Conservation (phyloP, 2,329 filamentous ascomycete genomes). For the Colletotrichum tropicicola region DNA sequence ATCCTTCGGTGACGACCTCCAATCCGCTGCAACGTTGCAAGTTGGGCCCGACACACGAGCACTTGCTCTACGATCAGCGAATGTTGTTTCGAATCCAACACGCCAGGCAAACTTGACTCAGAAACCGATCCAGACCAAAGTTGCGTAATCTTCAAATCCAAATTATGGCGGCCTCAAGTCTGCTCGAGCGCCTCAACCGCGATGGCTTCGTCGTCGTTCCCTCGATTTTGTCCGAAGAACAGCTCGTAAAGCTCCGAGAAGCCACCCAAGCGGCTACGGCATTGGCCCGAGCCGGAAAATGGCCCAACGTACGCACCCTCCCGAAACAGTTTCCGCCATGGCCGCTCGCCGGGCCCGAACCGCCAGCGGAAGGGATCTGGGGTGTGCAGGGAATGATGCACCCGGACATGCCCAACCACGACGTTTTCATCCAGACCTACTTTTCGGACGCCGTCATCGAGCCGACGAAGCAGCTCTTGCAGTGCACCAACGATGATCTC, state of each 20-base stretch:
- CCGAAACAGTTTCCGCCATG: conserved; percentile 94
- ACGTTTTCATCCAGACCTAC: conserved; percentile 73
- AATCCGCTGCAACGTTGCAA: conserved; percentile 22
- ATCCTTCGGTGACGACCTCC: neutral
- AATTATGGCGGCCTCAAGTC: conserved; percentile 28
- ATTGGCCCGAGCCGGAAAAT: conserved; percentile 73
- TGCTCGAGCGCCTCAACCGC: conserved; percentile 65
- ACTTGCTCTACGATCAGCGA: neutral
- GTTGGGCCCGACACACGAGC: neutral
- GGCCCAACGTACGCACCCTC: conserved; percentile 84
- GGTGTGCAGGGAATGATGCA: conserved; percentile 88
- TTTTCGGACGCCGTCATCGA: conserved; percentile 73
- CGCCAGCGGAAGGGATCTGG: conserved; percentile 76
- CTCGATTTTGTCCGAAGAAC: conserved; percentile 64
- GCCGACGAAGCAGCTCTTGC: conserved; percentile 72
- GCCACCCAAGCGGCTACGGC: conserved; percentile 66
- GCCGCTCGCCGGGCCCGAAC: conserved; percentile 56
- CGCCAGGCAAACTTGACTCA: no score
- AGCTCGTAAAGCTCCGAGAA: conserved; percentile 67
- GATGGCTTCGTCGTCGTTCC: conserved; percentile 83
- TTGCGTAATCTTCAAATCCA: neutral
- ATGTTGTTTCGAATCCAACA: neutral
- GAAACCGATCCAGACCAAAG: no score
- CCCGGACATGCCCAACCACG: conserved; percentile 70
- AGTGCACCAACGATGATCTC: conserved; percentile 66